These are phyloP conservation scores for Stromatinia cepivora DNA, from an alignment of 2,329 filamentous ascomycete species.

Conservation along the genomic window DNA sequence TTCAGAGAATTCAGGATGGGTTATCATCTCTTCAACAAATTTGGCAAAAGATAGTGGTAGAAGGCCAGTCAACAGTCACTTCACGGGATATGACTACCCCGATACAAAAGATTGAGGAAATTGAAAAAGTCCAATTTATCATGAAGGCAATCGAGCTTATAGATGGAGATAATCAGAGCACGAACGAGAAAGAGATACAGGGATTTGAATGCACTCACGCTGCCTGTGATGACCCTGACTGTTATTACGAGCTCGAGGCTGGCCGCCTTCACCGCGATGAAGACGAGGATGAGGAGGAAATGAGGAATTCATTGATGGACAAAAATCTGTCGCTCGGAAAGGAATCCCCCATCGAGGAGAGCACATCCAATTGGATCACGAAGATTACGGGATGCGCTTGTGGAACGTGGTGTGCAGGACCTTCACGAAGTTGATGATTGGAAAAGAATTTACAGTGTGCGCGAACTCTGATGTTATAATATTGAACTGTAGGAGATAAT, in stretches of 20 bases:
- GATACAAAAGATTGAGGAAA: not conserved
- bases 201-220: too few relatives aligned
- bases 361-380: not conserved
- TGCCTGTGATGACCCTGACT: not conserved
- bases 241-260: too few relatives aligned
- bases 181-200: not conserved
- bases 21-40: not conserved
- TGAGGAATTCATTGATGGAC: not conserved
- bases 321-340: too few relatives aligned
- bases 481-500: not conserved
- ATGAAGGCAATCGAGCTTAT: not conserved
- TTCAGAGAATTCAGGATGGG: not conserved
- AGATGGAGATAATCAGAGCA: not conserved
- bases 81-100: not conserved
- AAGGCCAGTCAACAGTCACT: not conserved
- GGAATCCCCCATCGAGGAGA: not conserved
- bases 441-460: not conserved
- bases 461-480: too few relatives aligned
- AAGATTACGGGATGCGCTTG: not conserved
- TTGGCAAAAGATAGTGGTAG: not conserved
- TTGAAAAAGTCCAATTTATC: not conserved
- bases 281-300: not conserved
- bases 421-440: not conserved
- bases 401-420: constrained; percentile 4
- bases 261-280: not conserved